These are phyloP conservation scores for Amphicarpaea edgeworthii DNA, from an alignment of 306 rosid species.

Conservation along the genomic window DNA sequence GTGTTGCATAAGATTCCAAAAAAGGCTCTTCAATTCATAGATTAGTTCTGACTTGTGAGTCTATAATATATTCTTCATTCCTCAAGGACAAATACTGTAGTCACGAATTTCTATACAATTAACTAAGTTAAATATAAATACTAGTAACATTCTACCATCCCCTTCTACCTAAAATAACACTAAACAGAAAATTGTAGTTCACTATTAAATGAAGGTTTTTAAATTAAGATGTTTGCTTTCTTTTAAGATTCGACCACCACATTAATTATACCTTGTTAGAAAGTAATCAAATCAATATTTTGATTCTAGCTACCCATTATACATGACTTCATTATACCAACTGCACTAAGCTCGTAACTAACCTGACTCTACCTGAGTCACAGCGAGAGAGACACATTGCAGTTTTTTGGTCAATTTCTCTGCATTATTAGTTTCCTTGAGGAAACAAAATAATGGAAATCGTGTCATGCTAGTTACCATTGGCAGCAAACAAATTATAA, in stretches of 20 bases:
- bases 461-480: conserved; percentile 45
- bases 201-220: neutral
- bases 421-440: conserved; percentile 18
- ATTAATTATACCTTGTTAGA: neutral
- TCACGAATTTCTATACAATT: conserved; percentile 22
- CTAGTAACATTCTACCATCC: conserved; percentile 6
- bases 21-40: conserved; percentile 35
- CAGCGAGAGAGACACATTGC: conserved; percentile 9
- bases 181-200: conserved; percentile 4
- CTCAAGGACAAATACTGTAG: conserved; percentile 22
- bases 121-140: neutral
- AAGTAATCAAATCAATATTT: conserved; percentile 27
- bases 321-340: conserved; percentile 32
- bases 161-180: conserved; percentile 16
- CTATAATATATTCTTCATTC: no score
- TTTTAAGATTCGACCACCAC: conserved; percentile 18
- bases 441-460: conserved; percentile 40
- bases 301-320: neutral
- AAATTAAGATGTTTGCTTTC: neutral
- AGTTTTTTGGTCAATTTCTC: conserved; percentile 38
- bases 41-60: no score
- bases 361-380: conserved; percentile 44
- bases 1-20: conserved; percentile 39
- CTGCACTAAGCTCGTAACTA: conserved; percentile 34
- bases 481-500: conserved; percentile 39